Evolutionary conservation across 176 grass and related monocot genomes (phyloP).

Genomic region (Zea luxurians): DNA sequence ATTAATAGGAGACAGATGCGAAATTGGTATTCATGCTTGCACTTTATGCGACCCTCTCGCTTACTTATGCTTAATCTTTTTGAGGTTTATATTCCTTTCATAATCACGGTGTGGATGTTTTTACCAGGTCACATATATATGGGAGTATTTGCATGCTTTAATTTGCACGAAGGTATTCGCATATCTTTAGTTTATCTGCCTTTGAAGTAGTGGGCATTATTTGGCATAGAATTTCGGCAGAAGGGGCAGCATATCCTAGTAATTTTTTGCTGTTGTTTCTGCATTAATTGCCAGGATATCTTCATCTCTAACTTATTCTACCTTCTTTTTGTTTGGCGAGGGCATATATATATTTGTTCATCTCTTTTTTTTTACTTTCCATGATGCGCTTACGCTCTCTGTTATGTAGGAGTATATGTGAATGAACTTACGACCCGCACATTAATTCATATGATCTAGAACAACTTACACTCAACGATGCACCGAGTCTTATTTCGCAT

Average conservation of each 20-base stretch:
- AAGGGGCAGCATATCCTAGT: background rate
- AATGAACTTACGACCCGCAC: no score
- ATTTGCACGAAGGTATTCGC: background rate
- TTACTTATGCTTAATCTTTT: background rate
- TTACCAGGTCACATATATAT: background rate
- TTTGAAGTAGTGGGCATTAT: background rate
- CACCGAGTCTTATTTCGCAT: no score
- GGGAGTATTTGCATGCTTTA: background rate
- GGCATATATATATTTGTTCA: no score
- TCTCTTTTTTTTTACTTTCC: no score
- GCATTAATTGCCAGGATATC: background rate
- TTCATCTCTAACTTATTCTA: background rate
- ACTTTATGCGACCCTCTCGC: background rate
- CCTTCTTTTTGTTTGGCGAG: background rate
- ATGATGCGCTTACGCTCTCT: no score
- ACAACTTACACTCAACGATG: no score
- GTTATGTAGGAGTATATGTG: no score
- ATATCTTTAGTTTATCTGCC: background rate
- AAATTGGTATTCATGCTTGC: background rate
- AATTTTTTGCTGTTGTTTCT: background rate
- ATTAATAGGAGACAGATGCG: background rate
- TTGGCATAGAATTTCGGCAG: background rate
- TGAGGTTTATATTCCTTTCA: background rate
- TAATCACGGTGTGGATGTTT: background rate
- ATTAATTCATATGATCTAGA: no score